Evolutionary conservation across 495 filamentous ascomycete species (phyloP).

Genomic region (Aspergillus biplanus): DNA sequence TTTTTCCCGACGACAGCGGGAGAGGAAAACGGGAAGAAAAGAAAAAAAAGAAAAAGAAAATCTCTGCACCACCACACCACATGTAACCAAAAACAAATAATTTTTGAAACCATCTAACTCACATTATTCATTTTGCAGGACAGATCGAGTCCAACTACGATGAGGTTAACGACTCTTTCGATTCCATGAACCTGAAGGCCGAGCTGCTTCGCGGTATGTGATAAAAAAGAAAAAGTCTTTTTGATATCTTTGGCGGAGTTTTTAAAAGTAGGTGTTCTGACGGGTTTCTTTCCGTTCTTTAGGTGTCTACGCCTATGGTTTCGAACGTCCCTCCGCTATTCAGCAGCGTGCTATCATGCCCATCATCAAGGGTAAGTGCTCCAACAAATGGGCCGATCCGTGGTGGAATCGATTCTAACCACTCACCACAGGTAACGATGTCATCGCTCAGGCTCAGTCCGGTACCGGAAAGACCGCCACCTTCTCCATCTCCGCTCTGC

Average conservation of each 20-base stretch:
- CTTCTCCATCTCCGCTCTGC: slow-evolving; percentile 97
- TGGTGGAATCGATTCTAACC: slow-evolving; percentile 25
- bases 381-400: slow-evolving; percentile 30
- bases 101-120: slow-evolving; percentile 28
- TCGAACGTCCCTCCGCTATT: slow-evolving; percentile 98
- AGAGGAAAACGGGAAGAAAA: slow-evolving; percentile 12
- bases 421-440: slow-evolving; percentile 77
- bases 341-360: slow-evolving; percentile 99
- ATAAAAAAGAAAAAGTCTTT: slow-evolving; percentile 18
- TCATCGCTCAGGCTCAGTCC: slow-evolving; percentile 98
- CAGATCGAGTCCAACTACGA: slow-evolving; percentile 99
- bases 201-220: slow-evolving; percentile 94
- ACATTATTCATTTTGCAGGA: slow-evolving; percentile 55
- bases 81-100: background rate
- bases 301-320: slow-evolving; percentile 99
- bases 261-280: slow-evolving; percentile 36
- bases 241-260: slow-evolving; percentile 20
- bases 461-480: slow-evolving; percentile 99
- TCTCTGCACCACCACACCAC: background rate
- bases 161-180: slow-evolving; percentile 98
- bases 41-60: slow-evolving; percentile 1
- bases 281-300: slow-evolving; percentile 14
- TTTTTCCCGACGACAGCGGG: slow-evolving; percentile 25
- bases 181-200: slow-evolving; percentile 93
- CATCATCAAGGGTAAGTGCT: slow-evolving; percentile 92